Base-by-base conservation (phyloP, 768 basidiomycete genomes). In the Tulasnella sp. region DNA sequence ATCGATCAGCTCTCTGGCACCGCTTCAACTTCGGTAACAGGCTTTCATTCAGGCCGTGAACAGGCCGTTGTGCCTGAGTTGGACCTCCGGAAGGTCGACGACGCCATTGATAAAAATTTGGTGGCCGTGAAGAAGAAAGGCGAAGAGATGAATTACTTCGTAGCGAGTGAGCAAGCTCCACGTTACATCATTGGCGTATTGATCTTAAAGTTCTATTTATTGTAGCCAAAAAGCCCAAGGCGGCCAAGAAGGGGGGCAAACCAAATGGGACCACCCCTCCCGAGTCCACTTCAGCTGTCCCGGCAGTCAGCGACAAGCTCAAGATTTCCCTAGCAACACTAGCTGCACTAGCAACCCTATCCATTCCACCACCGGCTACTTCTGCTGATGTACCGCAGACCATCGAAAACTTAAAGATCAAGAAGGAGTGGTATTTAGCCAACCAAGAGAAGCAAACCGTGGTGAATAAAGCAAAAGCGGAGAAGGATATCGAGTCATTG, bases 341-440 rank as follows among this genome's bases (percentile, higher is more conserved):
- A 45, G 78, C 86, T 49, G 96, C 93, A 1, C 81, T 99, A 34
- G 78, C 94, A 59, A 74, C 80, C 15, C 77, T 98, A 43, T 90
- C 91, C 31, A 98, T 99, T 66, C 84, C 92, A 24, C 88, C 92
- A 24, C 96, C 96, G 0, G 76, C 81, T 17, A 84, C 84, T 10
- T 70, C 77, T 43, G 73, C 77, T 4, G 93, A 99, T 63, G 78
- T 92, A 31, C 78, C 83, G 55, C 86, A 90, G 54, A 81, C 91
- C 49, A 76, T 98, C 59, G 87, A 89, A 67, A 89, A 96, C 69
- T 77, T 99, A 60, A 86, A 86, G 71, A 88, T 81, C 52, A 99
- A 98, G 79, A 92, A 92, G 74, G 77, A 83, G 22, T 98, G 92
- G 92, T 96, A 82, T 67, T 83, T 86, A 69, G 93, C 88, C 30